Evolutionary conservation across 192 early-diverging fungal species (phyloP).

Genomic region (Mortierella hygrophila): DNA sequence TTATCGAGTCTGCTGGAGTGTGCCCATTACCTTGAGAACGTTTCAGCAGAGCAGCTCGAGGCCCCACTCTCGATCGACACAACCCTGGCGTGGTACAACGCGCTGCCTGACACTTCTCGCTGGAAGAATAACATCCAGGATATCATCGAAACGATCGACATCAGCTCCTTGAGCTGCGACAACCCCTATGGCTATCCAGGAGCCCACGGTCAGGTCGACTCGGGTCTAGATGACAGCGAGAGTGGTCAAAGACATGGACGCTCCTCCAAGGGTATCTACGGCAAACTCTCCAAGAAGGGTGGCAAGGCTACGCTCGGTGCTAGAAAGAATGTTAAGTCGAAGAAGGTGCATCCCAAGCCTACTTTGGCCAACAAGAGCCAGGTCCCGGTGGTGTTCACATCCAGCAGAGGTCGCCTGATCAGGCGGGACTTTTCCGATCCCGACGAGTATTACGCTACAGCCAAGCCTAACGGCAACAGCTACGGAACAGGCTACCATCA

Average conservation of each 20-base stretch:
- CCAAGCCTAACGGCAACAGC: neutral
- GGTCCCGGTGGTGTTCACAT: conserved; percentile 39
- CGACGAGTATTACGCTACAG: conserved; percentile 18
- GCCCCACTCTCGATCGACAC: conserved; percentile 51
- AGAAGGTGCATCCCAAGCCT: conserved; percentile 51
- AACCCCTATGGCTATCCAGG: conserved; percentile 37
- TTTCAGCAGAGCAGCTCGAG: conserved; percentile 39
- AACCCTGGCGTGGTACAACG: conserved; percentile 50
- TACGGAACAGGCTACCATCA: neutral
- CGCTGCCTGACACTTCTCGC: conserved; percentile 44
- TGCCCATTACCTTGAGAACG: conserved; percentile 46
- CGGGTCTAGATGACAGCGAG: conserved; percentile 48
- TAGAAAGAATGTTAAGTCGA: conserved; percentile 50
- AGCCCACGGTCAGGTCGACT: conserved; percentile 28
- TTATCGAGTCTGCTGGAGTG: conserved; percentile 52
- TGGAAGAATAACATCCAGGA: conserved; percentile 54
- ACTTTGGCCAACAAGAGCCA: conserved; percentile 25
- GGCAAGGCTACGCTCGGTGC: neutral
- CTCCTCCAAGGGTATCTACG: conserved; percentile 40
- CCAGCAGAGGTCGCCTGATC: conserved; percentile 47
- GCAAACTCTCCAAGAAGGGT: conserved; percentile 39
- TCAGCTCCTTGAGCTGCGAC: conserved; percentile 30
- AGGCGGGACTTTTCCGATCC: conserved; percentile 35
- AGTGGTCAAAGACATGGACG: conserved; percentile 42
- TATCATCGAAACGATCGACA: conserved; percentile 53